Base-by-base conservation (phyloP, 371 early-diverging fungal species). In the Mycotypha africana region DNA sequence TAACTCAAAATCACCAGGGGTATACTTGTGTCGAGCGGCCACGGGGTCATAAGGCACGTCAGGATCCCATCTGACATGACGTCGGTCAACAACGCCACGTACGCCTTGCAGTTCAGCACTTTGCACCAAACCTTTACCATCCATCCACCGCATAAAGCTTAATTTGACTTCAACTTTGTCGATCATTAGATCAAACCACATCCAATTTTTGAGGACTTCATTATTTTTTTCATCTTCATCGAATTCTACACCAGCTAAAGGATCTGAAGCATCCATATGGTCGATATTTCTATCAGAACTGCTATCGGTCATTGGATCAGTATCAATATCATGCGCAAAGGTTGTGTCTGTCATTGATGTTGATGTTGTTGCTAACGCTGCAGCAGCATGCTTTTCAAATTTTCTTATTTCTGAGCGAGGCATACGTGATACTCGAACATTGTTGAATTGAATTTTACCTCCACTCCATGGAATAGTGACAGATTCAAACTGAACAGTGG, bases 381-480 rank as follows among this genome's bases (percentile, higher is more conserved):
- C 10, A 3, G 57, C 58, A 10, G 70, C 62, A 49, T 64, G 65
- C 11, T 58, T 58, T 44, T 65, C 60, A 47, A 73, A 73, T 47
- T 68, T 68, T 25, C 62, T 62, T 11, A 49, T 53, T 46, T 67
- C 62, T 19, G 70, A 60, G 20, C 58, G 58, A 20, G 65, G 61
- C 79, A 75, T 74, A 2, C 75, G 62, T 26, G 63, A 65, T 42
- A 89, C 62, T 5, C 67, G 62, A 1, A 97, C 92, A 56, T 96
- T 90, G 38, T 79, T 84, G 24, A 97, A 77, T 7, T 88, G 72
- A 40, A 97, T 94, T 17, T 84, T 81, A 7, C 95, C 95, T 17
- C 86, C 86, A 43, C 86, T 79, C 96, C 96, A 97, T 4, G 98
- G 98, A 15, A 48, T 25, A 45, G 95, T 91, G 4, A 93, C 93